Evolutionary conservation across 1,284 basidiomycete species (phyloP).

Genomic region (Trichosporon faecale): DNA sequence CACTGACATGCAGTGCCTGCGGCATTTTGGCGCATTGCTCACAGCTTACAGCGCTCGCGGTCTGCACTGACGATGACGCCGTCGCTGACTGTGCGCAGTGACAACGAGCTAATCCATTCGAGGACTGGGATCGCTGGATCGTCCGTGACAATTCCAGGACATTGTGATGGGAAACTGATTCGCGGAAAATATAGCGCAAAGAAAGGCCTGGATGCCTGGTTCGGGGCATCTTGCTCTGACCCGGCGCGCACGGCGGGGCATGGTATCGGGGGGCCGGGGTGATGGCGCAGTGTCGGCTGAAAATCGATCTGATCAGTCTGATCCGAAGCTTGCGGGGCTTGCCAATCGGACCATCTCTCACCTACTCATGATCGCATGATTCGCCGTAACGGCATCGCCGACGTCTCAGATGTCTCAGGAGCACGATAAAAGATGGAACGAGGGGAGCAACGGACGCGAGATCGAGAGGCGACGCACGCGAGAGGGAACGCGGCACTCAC

Average conservation of each 20-base stretch:
- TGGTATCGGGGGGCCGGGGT: neutral
- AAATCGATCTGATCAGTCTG: neutral
- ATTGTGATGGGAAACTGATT: neutral
- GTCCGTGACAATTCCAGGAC: neutral
- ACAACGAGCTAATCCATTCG: neutral
- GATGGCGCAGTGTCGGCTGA: neutral
- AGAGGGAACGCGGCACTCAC: neutral
- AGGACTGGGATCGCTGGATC: neutral
- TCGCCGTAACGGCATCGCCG: neutral
- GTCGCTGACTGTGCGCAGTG: neutral
- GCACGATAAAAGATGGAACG: conserved; percentile 1
- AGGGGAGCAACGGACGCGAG: neutral
- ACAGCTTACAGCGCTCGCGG: too few species aligned
- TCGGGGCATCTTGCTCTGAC: neutral
- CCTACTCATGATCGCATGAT: neutral
- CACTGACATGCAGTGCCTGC: neutral
- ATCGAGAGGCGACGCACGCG: too few species aligned
- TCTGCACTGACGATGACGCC: neutral
- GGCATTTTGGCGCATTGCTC: neutral
- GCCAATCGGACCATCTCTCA: neutral
- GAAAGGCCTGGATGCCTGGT: neutral
- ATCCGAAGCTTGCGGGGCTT: neutral
- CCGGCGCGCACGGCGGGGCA: neutral
- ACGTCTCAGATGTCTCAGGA: neutral
- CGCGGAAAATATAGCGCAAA: neutral